Evolutionary conservation across 768 basidiomycete genomes (phyloP).

Genomic region (Terana coerulea): DNA sequence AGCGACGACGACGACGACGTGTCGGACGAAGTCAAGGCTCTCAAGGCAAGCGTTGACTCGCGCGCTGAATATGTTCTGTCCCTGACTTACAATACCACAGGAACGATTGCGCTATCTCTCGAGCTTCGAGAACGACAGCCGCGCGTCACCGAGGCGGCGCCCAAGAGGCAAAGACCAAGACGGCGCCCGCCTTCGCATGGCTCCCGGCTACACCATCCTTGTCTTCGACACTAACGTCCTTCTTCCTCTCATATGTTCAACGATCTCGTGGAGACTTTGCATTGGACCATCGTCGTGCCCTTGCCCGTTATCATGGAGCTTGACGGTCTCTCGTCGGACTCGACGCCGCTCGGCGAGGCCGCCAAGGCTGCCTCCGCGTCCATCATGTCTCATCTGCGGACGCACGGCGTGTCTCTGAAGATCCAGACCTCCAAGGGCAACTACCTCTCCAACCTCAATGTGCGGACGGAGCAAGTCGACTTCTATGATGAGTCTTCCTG

Average conservation of each 20-base stretch:
- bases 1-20: slow-evolving; percentile 62
- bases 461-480: slow-evolving; percentile 83
- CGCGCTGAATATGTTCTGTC: slow-evolving; percentile 13
- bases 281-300: slow-evolving; percentile 89
- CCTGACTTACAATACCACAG: slow-evolving; percentile 33
- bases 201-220: slow-evolving; percentile 85
- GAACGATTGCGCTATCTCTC: slow-evolving; percentile 68
- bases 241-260: slow-evolving; percentile 72
- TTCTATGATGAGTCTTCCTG: slow-evolving; percentile 47
- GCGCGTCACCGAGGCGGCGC: slow-evolving; percentile 51
- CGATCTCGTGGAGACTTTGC: slow-evolving; percentile 70
- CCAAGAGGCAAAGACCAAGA: slow-evolving; percentile 26
- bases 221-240: slow-evolving; percentile 96
- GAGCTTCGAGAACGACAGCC: slow-evolving; percentile 34
- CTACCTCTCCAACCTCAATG: slow-evolving; percentile 76
- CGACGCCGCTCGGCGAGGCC: slow-evolving; percentile 63
- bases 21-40: slow-evolving; percentile 66
- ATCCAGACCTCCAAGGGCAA: slow-evolving; percentile 95
- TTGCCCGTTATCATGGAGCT: slow-evolving; percentile 96
- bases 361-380: slow-evolving; percentile 73
- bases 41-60: slow-evolving; percentile 55
- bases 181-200: slow-evolving; percentile 58
- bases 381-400: slow-evolving; percentile 70
- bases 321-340: slow-evolving; percentile 76
- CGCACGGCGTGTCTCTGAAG: slow-evolving; percentile 77